Percentiles rank a stretch among this genome's conserved stretches.
Evolutionary conservation across 2,329 filamentous ascomycete genomes (phyloP).

Genomic region (Fusarium tupiense): DNA sequence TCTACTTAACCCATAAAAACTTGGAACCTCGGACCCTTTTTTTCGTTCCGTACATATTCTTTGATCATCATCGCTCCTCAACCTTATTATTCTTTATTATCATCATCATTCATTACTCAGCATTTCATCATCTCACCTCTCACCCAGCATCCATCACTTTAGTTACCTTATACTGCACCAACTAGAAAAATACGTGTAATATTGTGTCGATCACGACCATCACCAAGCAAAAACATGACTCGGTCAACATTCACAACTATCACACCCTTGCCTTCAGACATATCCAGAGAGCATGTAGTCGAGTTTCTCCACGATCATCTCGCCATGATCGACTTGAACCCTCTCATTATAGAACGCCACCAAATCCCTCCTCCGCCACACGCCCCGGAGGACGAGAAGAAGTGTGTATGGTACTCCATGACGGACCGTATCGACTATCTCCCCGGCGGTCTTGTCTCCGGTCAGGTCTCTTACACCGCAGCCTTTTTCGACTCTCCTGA

Average conservation of each 20-base stretch:
- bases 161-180: background rate
- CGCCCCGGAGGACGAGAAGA: slow-evolving; percentile 75
- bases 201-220: slow-evolving; percentile 18
- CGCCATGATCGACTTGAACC: slow-evolving; percentile 90
- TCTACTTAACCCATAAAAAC: background rate
- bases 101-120: background rate
- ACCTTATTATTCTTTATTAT: background rate
- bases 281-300: slow-evolving; percentile 76
- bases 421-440: slow-evolving; percentile 82
- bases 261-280: slow-evolving; percentile 76
- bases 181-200: background rate
- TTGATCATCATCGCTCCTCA: background rate
- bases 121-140: background rate
- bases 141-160: background rate
- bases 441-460: slow-evolving; percentile 70
- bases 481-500: slow-evolving; percentile 80
- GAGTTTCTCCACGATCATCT: slow-evolving; percentile 80
- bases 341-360: slow-evolving; percentile 78
- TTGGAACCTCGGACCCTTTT: background rate
- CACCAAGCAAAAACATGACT: slow-evolving; percentile 31
- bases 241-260: slow-evolving; percentile 78
- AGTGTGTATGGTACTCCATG: slow-evolving; percentile 80
- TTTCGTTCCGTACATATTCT: background rate
- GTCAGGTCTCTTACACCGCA: slow-evolving; percentile 79
- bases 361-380: slow-evolving; percentile 73